Evolutionary conservation across 2,329 filamentous ascomycete genomes (phyloP), one percentile per base, ranked within the genome.

Genomic region (Aspergillus aculeatus): DNA sequence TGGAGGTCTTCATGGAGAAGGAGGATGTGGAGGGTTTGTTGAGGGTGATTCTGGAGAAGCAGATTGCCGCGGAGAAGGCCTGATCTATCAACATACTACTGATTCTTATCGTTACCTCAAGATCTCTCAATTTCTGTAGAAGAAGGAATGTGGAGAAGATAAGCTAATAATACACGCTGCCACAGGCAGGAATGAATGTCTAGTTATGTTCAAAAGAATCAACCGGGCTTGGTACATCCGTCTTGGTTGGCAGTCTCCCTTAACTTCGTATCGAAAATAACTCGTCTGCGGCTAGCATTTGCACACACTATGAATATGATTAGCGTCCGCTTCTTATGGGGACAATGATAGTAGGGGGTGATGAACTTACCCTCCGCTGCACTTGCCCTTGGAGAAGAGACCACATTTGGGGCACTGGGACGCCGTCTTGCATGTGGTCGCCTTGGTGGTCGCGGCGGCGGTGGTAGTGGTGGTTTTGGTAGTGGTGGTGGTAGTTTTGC

Each of bases 1-100:
- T 80, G 7, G 78, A 81, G 69, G 72, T 80, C 1, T 69, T 75
- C 16, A 75, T 80, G 74, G 73, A 67, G 4, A 66, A 66, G 29
- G 69, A 76, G 44, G 77, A 79, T 68, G 72, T 72, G 5, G 69
- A 75, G 16, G 69, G 71, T 2, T 64, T 68, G 24, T 58, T 77
- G 60, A 63, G 71, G 60, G 67, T 64, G 32, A 55, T 77, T 23
- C 62, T 77, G 62, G 65, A 69, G n/a, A 66, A 61, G 31, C 72
- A 73, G 59, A 65, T 72, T 53, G 66, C 61, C 9, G 62, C 67
- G 60, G 72, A 74, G 57, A 64, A 68, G 62, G 50, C 59, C 41
- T 35, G 14, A 35, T 16, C 32, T 35, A 35, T 2, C 7, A 29
- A 7, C 26, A 29, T 16, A 16, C 11, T 16, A 35, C 32, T 12